Conservation (phyloP, 306 rosid species). For the Vigna angularis region DNA sequence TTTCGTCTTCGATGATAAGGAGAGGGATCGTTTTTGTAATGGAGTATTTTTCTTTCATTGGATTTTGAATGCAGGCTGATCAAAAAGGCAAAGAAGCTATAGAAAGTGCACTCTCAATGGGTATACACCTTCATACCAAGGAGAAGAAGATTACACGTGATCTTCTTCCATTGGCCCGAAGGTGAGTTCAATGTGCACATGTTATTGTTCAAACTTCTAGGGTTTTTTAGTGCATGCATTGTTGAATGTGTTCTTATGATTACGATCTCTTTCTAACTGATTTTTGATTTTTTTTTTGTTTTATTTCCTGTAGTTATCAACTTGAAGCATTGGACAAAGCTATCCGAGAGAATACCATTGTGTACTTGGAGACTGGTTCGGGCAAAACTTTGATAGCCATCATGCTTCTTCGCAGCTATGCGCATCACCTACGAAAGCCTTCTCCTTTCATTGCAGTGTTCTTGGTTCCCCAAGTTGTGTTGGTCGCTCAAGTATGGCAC, state of each 20-base stretch:
- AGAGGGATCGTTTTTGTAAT: neutral
- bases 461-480: conserved; percentile 84
- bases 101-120: conserved; percentile 48
- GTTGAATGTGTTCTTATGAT: neutral
- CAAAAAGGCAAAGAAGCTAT: conserved; percentile 6
- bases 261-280: neutral
- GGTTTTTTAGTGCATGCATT: neutral
- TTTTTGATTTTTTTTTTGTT: neutral
- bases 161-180: conserved; percentile 75
- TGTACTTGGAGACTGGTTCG: conserved; percentile 86
- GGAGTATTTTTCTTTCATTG: neutral
- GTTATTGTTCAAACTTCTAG: neutral
- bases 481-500: conserved; percentile 72
- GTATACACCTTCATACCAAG: conserved; percentile 11
- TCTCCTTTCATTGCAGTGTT: conserved; percentile 70
- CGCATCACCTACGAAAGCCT: conserved; percentile 73
- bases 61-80: conserved; percentile 2
- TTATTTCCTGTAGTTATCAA: conserved; percentile 65
- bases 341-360: conserved; percentile 66
- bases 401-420: conserved; percentile 84
- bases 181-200: conserved; percentile 44
- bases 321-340: conserved; percentile 79
- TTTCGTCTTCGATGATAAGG: neutral
- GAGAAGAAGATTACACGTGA: conserved; percentile 38
- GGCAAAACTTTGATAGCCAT: conserved; percentile 91